These are phyloP conservation scores for Sclerotinia glacialis DNA, from an alignment of 2,329 filamentous ascomycete species.

Conservation along the genomic window DNA sequence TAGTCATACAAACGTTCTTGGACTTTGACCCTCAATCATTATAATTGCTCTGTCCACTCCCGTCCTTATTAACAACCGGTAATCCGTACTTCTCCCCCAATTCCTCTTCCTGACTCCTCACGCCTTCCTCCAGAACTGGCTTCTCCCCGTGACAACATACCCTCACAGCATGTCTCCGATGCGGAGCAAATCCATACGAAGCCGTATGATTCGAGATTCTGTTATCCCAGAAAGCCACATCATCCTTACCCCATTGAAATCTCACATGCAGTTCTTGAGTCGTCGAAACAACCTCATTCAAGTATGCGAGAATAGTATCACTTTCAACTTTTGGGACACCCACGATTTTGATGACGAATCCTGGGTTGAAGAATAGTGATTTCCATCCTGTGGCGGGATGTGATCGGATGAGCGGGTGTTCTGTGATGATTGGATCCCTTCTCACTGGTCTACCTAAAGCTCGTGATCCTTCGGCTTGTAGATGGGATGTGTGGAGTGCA, in stretches of 20 bases:
- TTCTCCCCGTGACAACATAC: conserved; percentile 40
- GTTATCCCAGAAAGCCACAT: conserved; percentile 69
- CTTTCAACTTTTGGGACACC: conserved; percentile 56
- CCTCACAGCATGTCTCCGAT: conserved; percentile 51
- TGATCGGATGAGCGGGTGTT: conserved; percentile 57
- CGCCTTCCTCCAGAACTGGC: conserved; percentile 34
- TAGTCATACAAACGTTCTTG: background rate
- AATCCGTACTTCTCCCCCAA: conserved; percentile 47
- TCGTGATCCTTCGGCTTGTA: conserved; percentile 50
- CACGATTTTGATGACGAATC: conserved; percentile 57
- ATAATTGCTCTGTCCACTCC: conserved; percentile 54
- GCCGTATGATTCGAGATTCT: conserved; percentile 52
- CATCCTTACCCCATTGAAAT: conserved; percentile 61
- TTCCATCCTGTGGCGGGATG: conserved; percentile 63
- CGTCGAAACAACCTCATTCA: conserved; percentile 54
- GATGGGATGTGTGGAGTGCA: conserved; percentile 53
- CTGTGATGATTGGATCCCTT: conserved; percentile 52
- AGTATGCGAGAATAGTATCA: conserved; percentile 50
- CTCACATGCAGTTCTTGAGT: conserved; percentile 68
- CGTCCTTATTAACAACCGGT: conserved; percentile 54
- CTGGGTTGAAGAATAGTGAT: conserved; percentile 57
- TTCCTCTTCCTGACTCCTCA: conserved; percentile 55
- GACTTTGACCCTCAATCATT: conserved; percentile 45
- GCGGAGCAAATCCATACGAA: conserved; percentile 55
- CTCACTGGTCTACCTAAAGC: conserved; percentile 43